Evolutionary conservation across 169 alveolate species (phyloP).

Genomic region (Plasmodium gaboni): DNA sequence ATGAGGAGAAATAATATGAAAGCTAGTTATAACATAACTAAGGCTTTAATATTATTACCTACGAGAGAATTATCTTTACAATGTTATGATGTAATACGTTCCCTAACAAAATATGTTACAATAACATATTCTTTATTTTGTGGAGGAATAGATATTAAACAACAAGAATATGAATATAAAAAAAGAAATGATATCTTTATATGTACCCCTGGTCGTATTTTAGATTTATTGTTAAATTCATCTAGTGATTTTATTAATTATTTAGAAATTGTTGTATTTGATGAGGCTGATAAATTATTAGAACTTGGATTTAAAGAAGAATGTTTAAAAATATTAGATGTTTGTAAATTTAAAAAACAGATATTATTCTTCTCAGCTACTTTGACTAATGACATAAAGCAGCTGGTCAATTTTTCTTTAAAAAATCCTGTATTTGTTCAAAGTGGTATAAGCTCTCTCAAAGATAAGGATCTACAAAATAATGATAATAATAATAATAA

Average conservation of each 20-base stretch:
- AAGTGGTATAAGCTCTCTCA: conserved; percentile 28
- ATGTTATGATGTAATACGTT: conserved; percentile 87
- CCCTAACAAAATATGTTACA: conserved; percentile 86
- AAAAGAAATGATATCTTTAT: conserved; percentile 95
- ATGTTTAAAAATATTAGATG: conserved; percentile 81
- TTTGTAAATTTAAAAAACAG: conserved; percentile 86
- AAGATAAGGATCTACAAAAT: not conserved
- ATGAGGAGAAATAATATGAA: conserved; percentile 72
- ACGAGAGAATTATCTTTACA: conserved; percentile 95
- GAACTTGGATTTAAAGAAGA: conserved; percentile 96
- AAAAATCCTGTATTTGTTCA: conserved; percentile 86
- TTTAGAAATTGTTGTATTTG: conserved; percentile 93
- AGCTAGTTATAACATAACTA: conserved; percentile 83
- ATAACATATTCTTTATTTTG: conserved; percentile 84
- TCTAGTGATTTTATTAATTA: conserved; percentile 85
- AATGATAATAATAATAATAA: conserved; percentile 1
- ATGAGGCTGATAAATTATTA: conserved; percentile 96
- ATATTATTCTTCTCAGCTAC: conserved; percentile 94
- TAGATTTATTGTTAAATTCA: conserved; percentile 94
- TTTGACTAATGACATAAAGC: conserved; percentile 87
- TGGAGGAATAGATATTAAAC: conserved; percentile 91
- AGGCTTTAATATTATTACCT: conserved; percentile 91
- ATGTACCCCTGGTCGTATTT: conserved; percentile 98
- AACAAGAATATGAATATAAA: conserved; percentile 91
- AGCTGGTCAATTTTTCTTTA: conserved; percentile 87